Evolutionary conservation across 345 rosid species (phyloP).

Genomic region (Populus simonii): DNA sequence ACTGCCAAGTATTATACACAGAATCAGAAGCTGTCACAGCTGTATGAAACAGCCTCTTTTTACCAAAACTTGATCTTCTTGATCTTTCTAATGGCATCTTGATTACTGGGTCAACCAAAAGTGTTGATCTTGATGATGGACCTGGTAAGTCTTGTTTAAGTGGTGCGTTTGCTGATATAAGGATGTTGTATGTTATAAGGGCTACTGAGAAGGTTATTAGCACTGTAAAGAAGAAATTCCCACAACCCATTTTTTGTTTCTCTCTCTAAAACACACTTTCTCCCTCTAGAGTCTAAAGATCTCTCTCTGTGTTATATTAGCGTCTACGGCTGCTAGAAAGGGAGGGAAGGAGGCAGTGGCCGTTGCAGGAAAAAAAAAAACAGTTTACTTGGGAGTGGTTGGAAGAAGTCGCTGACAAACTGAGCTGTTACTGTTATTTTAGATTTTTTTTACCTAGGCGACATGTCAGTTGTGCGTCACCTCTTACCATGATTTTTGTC

Average conservation of each 20-base stretch:
- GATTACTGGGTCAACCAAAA: constrained; percentile 64
- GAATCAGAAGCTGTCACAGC: constrained; percentile 96
- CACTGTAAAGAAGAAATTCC: constrained; percentile 63
- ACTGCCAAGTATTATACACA: constrained; percentile 96
- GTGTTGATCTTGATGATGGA: constrained; percentile 40
- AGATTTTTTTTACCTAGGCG: background rate
- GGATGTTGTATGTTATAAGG: constrained; percentile 90
- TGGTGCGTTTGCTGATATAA: constrained; percentile 91
- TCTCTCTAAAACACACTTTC: background rate
- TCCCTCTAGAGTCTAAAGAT: background rate
- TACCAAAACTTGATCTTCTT: constrained; percentile 15
- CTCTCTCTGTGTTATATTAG: background rate
- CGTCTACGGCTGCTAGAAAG: background rate
- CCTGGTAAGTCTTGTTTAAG: constrained; percentile 81
- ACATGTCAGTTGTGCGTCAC: background rate
- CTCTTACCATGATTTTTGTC: background rate
- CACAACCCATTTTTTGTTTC: constrained; percentile 56
- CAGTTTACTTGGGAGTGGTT: background rate
- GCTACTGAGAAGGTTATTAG: constrained; percentile 75
- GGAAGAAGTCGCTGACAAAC: background rate
- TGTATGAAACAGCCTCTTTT: constrained; percentile 80
- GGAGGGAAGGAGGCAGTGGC: background rate
- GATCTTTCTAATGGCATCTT: constrained; percentile 66
- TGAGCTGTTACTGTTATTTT: background rate
- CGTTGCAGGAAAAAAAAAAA: background rate